Base-by-base conservation (phyloP, 305 asterid species). In the Fraxinus baroniana region DNA sequence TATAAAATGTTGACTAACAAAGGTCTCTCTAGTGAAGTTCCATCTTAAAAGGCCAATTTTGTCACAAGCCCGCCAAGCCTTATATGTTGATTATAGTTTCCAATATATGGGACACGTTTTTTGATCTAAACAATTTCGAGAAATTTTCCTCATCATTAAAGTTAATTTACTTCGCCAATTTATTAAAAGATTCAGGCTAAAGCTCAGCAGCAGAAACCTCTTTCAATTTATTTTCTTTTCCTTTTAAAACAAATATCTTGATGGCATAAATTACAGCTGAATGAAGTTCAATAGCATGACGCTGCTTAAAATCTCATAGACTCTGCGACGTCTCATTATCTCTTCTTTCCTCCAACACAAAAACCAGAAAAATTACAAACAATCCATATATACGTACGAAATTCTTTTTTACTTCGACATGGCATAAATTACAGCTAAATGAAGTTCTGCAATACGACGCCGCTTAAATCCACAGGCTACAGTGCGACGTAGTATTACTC, bases 341-440 rank as follows among this genome's bases (percentile, higher is more conserved):
- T 60, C 26, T 18, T 18, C 26, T 57, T 57, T 57, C 68, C 68
- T 57, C 68, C 24, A 57, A 57, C 12, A 18, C 2, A 3, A 57
- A 57, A 20, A 18, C 68, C 22, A 18, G 26, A 7, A 5, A n/a
- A 20, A 18, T 1, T n/a, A 18, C 68, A n/a, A 12, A 57, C 28
- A 57, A 18, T 57, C 22, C 28, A 57, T n/a, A 5, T 57, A 18
- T 57, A 57, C 68, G 22, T n/a, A 57, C 26, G 7, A 57, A 57
- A 57, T 18, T 57, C 68, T 1, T 18, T 55, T 1, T 55, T n/a
- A 55, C 22, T 17, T 17, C 26, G 10, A 55, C 10, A 55, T 17
- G 68, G 12, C 78, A 76, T 39, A n/a, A 10, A 76, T 44, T 66
- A 79, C 52, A 35, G 74, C 6, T 66, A 44, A 52, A 66, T 75